These are phyloP conservation scores for Albizia julibrissin DNA, from an alignment of 306 rosid species.

Conservation along the genomic window DNA sequence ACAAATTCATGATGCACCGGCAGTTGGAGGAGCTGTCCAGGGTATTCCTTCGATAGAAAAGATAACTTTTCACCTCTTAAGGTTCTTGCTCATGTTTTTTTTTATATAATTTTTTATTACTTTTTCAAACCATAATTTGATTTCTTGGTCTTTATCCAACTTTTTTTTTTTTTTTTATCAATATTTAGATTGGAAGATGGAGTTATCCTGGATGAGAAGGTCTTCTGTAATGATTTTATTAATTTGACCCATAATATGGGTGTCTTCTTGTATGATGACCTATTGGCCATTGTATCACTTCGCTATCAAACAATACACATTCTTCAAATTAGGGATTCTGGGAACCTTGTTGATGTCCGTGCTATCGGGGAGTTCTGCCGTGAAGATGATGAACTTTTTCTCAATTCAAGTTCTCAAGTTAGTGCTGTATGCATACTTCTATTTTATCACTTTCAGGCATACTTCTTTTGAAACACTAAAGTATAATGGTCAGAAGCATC, in stretches of 20 bases:
- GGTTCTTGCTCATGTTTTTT: slow-evolving; percentile 51
- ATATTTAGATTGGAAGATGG: slow-evolving; percentile 87
- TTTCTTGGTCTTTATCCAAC: neutral
- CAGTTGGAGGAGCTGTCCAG: slow-evolving; percentile 81
- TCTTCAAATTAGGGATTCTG: slow-evolving; percentile 90
- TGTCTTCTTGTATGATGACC: slow-evolving; percentile 94
- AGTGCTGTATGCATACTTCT: slow-evolving; percentile 4
- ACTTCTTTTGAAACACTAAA: neutral
- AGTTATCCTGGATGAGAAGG: slow-evolving; percentile 72
- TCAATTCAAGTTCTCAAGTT: slow-evolving; percentile 74
- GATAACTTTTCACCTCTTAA: slow-evolving; percentile 86
- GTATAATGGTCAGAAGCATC: slow-evolving; percentile 1
- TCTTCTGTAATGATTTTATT: slow-evolving; percentile 81
- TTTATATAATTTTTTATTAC: neutral
- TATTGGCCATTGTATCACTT: slow-evolving; percentile 91
- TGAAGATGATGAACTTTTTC: slow-evolving; percentile 95
- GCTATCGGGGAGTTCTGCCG: slow-evolving; percentile 85
- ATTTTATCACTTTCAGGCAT: neutral
- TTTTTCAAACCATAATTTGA: slow-evolving; percentile 12
- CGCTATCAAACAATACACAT: slow-evolving; percentile 88
- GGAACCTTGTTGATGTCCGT: slow-evolving; percentile 81
- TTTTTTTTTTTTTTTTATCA: neutral
- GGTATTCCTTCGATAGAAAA: slow-evolving; percentile 88
- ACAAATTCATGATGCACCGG: slow-evolving; percentile 67
- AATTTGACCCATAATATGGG: slow-evolving; percentile 85